phyloP scores from a whole-genome alignment of 2,329 filamentous ascomycete genomes.

The Microcyclospora tardicrescens region DNA sequence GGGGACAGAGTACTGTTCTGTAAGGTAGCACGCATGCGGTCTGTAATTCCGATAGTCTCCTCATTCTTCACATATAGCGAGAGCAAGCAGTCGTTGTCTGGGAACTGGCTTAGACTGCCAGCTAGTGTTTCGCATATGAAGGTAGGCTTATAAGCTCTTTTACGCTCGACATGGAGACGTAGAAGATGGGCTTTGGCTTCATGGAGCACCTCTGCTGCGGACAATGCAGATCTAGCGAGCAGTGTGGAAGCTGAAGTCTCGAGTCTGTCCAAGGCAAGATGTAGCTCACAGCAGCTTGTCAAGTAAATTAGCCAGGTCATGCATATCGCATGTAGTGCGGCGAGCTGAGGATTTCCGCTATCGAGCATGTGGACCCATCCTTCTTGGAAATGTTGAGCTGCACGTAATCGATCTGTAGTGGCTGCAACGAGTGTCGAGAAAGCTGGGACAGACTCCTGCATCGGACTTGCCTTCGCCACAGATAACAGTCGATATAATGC shows the following conservation, averaged over 20 bases:
- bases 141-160: constrained; percentile 53
- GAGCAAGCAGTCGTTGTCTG: constrained; percentile 64
- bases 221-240: constrained; percentile 29
- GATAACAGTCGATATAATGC: constrained; percentile 25
- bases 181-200: constrained; percentile 57
- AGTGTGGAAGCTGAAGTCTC: constrained; percentile 17
- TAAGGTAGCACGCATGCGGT: constrained; percentile 48
- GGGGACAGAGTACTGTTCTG: no score
- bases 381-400: constrained; percentile 40
- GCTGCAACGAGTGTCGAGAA: not conserved
- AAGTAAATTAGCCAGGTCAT: constrained; percentile 57
- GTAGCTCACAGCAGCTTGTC: constrained; percentile 25
- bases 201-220: constrained; percentile 47
- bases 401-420: constrained; percentile 5
- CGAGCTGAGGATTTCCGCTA: constrained; percentile 34
- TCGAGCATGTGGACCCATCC: constrained; percentile 46
- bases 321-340: constrained; percentile 47
- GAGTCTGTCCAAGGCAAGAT: constrained; percentile 22
- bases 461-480: constrained; percentile 8
- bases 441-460: not conserved
- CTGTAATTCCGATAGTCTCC: constrained; percentile 62
- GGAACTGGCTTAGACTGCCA: constrained; percentile 51
- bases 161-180: constrained; percentile 49
- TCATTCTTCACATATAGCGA: constrained; percentile 62
- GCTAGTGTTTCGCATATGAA: constrained; percentile 50